Evolutionary conservation across 805 yeast genomes (phyloP), one percentile per base, ranked within the genome.

Genomic region (Kodamaea kaohsiungensis): DNA sequence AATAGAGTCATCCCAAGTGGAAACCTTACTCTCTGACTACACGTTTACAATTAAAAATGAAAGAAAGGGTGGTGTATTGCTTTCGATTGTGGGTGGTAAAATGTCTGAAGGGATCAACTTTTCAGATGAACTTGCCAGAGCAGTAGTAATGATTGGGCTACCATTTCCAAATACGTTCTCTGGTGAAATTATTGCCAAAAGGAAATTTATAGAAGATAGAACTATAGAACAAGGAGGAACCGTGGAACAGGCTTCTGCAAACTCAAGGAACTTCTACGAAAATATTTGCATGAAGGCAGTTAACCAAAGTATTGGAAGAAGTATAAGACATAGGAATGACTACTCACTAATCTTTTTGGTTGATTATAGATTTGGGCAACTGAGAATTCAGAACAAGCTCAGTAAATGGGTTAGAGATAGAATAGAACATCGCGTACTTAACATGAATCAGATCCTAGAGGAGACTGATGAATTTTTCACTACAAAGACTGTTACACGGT

Each of bases 91-190:
- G 13, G 97, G 97, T 1, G 98, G 98, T 0, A 87, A 87, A 63
- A 77, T 92, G 71, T 89, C 96, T 0, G 98, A 92, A 68, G 98
- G 98, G 4, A 93, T 92, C 43, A 92, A 92, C 65, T 92, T 93
- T 66, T 82, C 92, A 9, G 93, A 91, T 63, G 84, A 87, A 40
- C 71, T 93, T n/a, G 97, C 97, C 0, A 76, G 98, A 54, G 91
- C 89, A 0, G 92, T 93, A 0, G 73, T 89, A 1, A 87, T 93
- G 88, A 76, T 90, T 10, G 98, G 98, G 0, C 67, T 93, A 40
- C 98, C 98, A 1, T 93, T 81, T 62, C 98, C 98, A 0, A 93
- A 91, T 67, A 80, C 87, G 0, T 81, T 80, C 62, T 86, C 95
- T 25, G 96, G 93, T 45, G 97, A 91, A 59, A 73, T 91, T 60